A percentile compares a stretch with the other conserved stretches of the same genome.
phyloP scores from a whole-genome alignment of 1,139 yeast genomes.

The Kurtzmaniella quercitrusa region DNA sequence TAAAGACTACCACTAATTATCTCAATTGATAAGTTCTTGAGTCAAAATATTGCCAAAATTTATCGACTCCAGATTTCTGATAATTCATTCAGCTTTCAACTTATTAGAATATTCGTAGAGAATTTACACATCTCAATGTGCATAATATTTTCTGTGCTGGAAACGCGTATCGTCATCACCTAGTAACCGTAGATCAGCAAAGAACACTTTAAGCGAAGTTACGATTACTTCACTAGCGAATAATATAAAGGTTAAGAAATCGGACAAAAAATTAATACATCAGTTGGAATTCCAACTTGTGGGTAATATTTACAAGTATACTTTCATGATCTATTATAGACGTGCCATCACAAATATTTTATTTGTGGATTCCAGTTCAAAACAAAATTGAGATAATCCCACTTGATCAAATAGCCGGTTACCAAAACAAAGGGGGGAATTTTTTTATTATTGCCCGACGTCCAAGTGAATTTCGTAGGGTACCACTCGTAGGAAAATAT shows the following conservation, averaged over 20 bases:
- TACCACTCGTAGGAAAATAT: too few species aligned
- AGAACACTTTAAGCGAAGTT: neutral
- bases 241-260: too few species aligned
- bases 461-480: neutral
- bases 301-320: too few species aligned
- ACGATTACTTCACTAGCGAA: too few species aligned
- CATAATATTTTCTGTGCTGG: neutral
- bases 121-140: neutral
- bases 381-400: slow-evolving; percentile 4
- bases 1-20: too few species aligned
- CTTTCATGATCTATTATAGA: neutral
- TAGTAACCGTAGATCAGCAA: neutral
- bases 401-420: neutral
- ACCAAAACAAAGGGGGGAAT: neutral
- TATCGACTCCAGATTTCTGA: too few species aligned
- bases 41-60: too few species aligned
- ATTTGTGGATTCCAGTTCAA: slow-evolving; percentile 9
- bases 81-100: too few species aligned
- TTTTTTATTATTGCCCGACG: neutral
- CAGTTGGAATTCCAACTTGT: too few species aligned
- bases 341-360: neutral
- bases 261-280: too few species aligned
- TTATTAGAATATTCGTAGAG: neutral
- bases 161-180: neutral
- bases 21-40: too few species aligned